These are phyloP conservation scores for Farysia itapuensis DNA, from an alignment of 1,284 basidiomycete species.

Conservation along the genomic window DNA sequence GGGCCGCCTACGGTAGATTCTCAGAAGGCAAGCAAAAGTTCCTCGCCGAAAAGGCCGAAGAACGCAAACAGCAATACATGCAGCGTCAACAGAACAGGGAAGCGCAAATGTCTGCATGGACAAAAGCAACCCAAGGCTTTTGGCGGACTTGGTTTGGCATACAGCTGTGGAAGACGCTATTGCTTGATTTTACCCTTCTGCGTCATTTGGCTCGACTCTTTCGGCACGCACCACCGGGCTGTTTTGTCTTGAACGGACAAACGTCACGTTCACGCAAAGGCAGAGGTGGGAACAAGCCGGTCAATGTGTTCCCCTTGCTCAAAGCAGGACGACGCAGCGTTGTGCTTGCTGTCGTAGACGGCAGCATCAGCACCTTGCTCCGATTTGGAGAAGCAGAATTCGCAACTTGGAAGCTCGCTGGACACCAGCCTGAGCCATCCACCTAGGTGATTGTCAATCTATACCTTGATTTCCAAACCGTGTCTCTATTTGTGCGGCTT, in stretches of 20 bases:
- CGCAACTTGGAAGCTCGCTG: constrained; percentile 66
- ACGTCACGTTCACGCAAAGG: background rate
- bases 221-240: constrained; percentile 10
- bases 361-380: constrained; percentile 84
- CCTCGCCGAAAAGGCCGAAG: constrained; percentile 8
- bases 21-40: constrained; percentile 18
- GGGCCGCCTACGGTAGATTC: constrained; percentile 45
- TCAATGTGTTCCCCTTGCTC: constrained; percentile 63
- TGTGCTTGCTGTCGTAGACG: constrained; percentile 85
- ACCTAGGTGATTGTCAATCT: no score
- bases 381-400: constrained; percentile 85
- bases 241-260: background rate
- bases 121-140: background rate
- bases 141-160: background rate
- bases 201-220: constrained; percentile 3
- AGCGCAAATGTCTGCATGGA: background rate
- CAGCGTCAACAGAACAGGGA: background rate
- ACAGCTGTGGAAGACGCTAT: constrained; percentile 1
- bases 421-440: background rate
- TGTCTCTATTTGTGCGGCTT: no score
- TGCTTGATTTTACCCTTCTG: constrained; percentile 9
- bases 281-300: background rate
- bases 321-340: constrained; percentile 82
- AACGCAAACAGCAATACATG: constrained; percentile 3
- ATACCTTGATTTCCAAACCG: no score